Evolutionary conservation across 257 asterid species (phyloP).

Genomic region (Phtheirospermum japonicum): DNA sequence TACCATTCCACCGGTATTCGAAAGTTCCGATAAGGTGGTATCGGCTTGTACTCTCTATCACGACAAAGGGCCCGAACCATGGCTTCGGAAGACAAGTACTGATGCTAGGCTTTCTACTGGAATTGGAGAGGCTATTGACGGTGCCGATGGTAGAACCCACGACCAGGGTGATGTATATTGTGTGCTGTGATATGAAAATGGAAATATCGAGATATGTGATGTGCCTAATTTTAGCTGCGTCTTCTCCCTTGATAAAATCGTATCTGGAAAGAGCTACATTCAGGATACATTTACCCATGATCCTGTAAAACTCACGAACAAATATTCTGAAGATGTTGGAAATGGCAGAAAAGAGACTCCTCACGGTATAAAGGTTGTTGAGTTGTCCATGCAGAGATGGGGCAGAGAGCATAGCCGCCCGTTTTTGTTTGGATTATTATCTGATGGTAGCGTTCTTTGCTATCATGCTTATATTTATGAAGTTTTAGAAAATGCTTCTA

Average conservation of each 20-base stretch:
- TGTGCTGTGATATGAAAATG: slow-evolving; percentile 75
- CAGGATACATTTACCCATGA: slow-evolving; percentile 55
- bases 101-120: slow-evolving; percentile 99
- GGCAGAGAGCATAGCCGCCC: slow-evolving; percentile 74
- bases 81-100: slow-evolving; percentile 92
- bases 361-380: slow-evolving; percentile 67
- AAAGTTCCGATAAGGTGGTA: slow-evolving; percentile 55
- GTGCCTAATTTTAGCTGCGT: slow-evolving; percentile 82
- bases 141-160: slow-evolving; percentile 75
- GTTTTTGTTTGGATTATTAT: slow-evolving; percentile 71
- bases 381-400: slow-evolving; percentile 95
- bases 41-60: slow-evolving; percentile 91
- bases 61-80: slow-evolving; percentile 89
- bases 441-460: slow-evolving; percentile 92
- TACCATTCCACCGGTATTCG: slow-evolving; percentile 62
- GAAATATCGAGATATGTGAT: slow-evolving; percentile 80
- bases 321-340: slow-evolving; percentile 46
- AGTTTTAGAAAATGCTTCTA: slow-evolving; percentile 58
- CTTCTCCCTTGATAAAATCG: slow-evolving; percentile 66
- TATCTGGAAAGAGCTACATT: slow-evolving; percentile 72
- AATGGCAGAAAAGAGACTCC: slow-evolving; percentile 63
- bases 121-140: slow-evolving; percentile 80
- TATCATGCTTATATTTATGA: slow-evolving; percentile 86
- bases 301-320: slow-evolving; percentile 37
- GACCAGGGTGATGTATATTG: slow-evolving; percentile 94